Evolutionary conservation across 2,329 filamentous ascomycete species (phyloP), one percentile per base, ranked within the genome.

Genomic region (Penicillium sp.): DNA sequence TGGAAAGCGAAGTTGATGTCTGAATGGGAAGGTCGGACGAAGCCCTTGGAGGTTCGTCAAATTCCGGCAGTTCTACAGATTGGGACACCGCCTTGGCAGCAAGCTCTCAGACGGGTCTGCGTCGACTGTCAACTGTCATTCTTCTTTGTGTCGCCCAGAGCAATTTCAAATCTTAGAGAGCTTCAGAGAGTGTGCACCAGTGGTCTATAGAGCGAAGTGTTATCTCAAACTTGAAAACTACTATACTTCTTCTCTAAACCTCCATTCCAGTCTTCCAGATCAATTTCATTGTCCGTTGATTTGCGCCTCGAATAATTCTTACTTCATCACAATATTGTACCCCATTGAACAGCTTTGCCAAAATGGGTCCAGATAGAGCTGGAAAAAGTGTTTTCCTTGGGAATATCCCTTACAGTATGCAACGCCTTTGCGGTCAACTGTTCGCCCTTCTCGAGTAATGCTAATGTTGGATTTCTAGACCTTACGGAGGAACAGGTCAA

Each of bases 401-500:
- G 61, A 82, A 85, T 70, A 76, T 92, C 86, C 90, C 91, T 84
- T 76, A 86, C 85, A 70, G 91, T 79, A 90, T 89, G 74, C 90
- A 89, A 90, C 23, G 90, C 79, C 67, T 15, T 17, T 38, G 3
- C 6, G 29, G 13, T 23, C 26, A 15, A 5, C 7, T n/a, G 15
- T 3, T 15, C 13, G 30, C 11, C 7, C 23, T 13, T 7, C 29
- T 21, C 5, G 26, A n/a, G 55, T 31, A 31, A 31, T 21, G 31
- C 46, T 62, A 58, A 62, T 35, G 21, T 11, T 45, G 51, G 21
- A 23, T 47, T 26, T 56, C n/a, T 72, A 97, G 93, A 94, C 66
- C 88, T 97, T 67, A 96, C 93, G 31, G 95, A 99, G 80, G 93
- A 98, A 76, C 91, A 97, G 76, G 97, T 99, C 71, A 90, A 90